Conservation (phyloP, 495 filamentous ascomycete species). For the Cercophora samala region DNA sequence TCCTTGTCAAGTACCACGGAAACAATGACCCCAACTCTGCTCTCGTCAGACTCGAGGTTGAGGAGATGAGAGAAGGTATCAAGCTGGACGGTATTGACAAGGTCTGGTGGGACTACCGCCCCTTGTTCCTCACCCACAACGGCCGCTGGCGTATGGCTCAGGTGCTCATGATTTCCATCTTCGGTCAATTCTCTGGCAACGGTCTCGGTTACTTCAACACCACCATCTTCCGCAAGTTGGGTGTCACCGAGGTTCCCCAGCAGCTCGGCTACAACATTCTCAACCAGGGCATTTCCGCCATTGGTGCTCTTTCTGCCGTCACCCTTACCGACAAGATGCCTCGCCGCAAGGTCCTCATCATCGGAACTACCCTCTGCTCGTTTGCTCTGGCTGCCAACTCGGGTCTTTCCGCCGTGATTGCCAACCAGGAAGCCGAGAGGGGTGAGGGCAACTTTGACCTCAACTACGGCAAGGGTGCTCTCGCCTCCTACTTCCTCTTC, state of each 20-base stretch:
- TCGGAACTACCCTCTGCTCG: slow-evolving; percentile 47
- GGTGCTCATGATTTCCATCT: slow-evolving; percentile 51
- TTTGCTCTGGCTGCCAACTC: slow-evolving; percentile 49
- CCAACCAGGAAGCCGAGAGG: slow-evolving; percentile 28
- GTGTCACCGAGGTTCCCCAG: slow-evolving; percentile 30
- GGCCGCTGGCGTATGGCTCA: slow-evolving; percentile 48
- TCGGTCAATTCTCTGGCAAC: slow-evolving; percentile 53
- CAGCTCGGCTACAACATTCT: slow-evolving; percentile 48
- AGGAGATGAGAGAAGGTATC: slow-evolving; percentile 60
- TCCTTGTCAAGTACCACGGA: slow-evolving; percentile 59
- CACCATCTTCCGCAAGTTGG: slow-evolving; percentile 34
- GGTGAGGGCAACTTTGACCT: slow-evolving; percentile 12
- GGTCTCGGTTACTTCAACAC: slow-evolving; percentile 45
- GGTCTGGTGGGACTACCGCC: slow-evolving; percentile 46
- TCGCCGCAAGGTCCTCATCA: slow-evolving; percentile 43
- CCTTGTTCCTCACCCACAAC: slow-evolving; percentile 42
- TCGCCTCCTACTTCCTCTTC: slow-evolving; percentile 55
- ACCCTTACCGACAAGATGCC: slow-evolving; percentile 44
- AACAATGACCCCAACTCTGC: slow-evolving; percentile 51
- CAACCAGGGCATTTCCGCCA: slow-evolving; percentile 43
- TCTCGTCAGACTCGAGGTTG: slow-evolving; percentile 54
- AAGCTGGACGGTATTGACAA: slow-evolving; percentile 54
- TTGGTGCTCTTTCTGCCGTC: slow-evolving; percentile 45
- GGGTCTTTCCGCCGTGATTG: slow-evolving; percentile 43
- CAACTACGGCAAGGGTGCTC: slow-evolving; percentile 40